Conservation (phyloP, 1,284 basidiomycete species). For the Athelia sp. region DNA sequence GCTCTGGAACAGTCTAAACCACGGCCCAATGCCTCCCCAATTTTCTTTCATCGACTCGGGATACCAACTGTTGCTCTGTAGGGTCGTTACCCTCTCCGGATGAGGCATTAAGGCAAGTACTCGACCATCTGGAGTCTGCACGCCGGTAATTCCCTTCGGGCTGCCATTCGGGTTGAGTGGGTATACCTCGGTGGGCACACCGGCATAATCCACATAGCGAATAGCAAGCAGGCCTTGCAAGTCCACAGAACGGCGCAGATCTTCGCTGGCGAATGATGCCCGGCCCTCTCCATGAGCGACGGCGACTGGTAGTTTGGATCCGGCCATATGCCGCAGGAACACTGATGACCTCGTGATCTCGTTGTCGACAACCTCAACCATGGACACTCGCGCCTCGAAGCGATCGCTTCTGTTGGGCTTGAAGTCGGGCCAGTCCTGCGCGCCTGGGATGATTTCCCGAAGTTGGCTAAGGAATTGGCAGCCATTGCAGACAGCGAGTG, state of each 20-base stretch:
- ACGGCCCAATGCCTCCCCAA: conserved; percentile 79
- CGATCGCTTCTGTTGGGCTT: conserved; percentile 86
- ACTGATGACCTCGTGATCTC: conserved; percentile 60
- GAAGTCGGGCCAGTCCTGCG: conserved; percentile 85
- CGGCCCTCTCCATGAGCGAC: conserved; percentile 97
- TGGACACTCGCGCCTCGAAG: conserved; percentile 85
- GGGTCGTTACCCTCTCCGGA: conserved; percentile 74
- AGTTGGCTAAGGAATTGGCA: conserved; percentile 96
- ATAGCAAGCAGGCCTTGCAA: conserved; percentile 56
- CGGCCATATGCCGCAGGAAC: conserved; percentile 87
- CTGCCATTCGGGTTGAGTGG: conserved; percentile 97
- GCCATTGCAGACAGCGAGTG: conserved; percentile 96
- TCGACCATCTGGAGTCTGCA: conserved; percentile 82
- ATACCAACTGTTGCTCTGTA: conserved; percentile 88
- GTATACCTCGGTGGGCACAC: conserved; percentile 68
- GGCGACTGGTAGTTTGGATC: conserved; percentile 85
- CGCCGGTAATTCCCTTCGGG: conserved; percentile 81
- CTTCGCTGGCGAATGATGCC: conserved; percentile 56
- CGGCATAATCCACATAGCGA: conserved; percentile 73
- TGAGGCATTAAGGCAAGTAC: conserved; percentile 97
- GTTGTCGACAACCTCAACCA: conserved; percentile 71
- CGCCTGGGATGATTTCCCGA: conserved; percentile 83
- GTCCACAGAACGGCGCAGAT: conserved; percentile 39
- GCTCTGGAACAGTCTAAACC: conserved; percentile 93
- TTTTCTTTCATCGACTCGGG: conserved; percentile 48